Percentiles rank a stretch among this genome's conserved stretches.
Evolutionary conservation across 257 asterid genomes (phyloP).

Genomic region (Osmanthus fragrans): DNA sequence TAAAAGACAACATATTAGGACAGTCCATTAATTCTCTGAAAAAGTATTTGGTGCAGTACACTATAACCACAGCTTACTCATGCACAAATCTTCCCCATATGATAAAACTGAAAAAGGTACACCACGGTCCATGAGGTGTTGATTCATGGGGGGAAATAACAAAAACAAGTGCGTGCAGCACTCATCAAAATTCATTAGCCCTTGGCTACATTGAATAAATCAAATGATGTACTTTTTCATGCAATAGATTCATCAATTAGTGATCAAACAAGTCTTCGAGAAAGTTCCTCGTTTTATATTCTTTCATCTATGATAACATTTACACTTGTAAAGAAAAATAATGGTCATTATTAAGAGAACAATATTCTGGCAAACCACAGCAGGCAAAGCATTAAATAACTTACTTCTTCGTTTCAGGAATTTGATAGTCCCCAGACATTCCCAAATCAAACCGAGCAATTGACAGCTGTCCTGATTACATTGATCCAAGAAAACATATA

Average conservation of each 20-base stretch:
- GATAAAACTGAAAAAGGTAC: not conserved
- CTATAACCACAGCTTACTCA: not conserved
- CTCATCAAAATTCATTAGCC: not conserved
- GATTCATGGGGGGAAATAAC: not conserved
- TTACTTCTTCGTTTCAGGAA: conserved; percentile 32
- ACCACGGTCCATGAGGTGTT: not conserved
- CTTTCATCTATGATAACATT: not conserved
- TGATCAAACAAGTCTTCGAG: not conserved
- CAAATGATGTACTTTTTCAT: not conserved
- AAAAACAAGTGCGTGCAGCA: not conserved
- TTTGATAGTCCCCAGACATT: conserved; percentile 11
- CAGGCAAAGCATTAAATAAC: not conserved
- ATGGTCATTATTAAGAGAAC: not conserved
- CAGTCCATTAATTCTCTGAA: conserved; percentile 1
- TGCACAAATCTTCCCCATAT: not conserved
- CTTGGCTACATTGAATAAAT: not conserved
- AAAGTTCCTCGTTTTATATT: not conserved
- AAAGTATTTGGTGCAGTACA: not conserved
- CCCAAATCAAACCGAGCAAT: conserved; percentile 23
- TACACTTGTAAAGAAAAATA: not conserved
- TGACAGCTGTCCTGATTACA: conserved; percentile 17
- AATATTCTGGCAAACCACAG: not conserved
- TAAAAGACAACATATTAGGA: not conserved
- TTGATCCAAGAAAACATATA: conserved; percentile 10
- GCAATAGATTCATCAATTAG: not conserved